Conservation (phyloP, 441 rosid genomes). For the Erodium texanum region DNA sequence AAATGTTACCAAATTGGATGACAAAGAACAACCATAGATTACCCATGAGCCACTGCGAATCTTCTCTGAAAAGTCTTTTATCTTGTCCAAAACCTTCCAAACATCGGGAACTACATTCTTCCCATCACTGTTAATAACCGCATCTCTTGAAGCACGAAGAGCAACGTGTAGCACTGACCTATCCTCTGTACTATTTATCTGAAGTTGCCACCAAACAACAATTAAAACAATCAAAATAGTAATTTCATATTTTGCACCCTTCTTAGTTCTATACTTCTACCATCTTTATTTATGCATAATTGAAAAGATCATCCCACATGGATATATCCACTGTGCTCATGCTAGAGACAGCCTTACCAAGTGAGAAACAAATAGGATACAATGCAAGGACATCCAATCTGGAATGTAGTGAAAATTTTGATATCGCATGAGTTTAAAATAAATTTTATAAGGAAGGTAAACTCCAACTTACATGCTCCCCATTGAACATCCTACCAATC, state of each 20-base stretch:
- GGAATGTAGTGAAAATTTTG: background rate
- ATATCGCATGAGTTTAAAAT: background rate
- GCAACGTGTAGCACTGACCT: slow-evolving; percentile 95
- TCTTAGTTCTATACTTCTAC: background rate
- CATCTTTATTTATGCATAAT: background rate
- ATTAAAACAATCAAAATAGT: slow-evolving; percentile 10
- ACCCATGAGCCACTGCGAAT: slow-evolving; percentile 93
- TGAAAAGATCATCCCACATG: background rate
- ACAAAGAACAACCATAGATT: slow-evolving; percentile 20
- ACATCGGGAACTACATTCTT: slow-evolving; percentile 85
- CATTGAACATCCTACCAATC: slow-evolving; percentile 59
- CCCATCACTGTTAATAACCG: slow-evolving; percentile 64
- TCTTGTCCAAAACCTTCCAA: slow-evolving; percentile 85
- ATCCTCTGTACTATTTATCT: slow-evolving; percentile 88
- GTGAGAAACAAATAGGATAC: background rate
- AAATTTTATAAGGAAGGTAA: background rate
- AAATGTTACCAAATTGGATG: slow-evolving; percentile 9
- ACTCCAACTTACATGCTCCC: slow-evolving; percentile 59
- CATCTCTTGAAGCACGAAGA: slow-evolving; percentile 79
- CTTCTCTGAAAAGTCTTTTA: slow-evolving; percentile 76
- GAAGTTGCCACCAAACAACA: slow-evolving; percentile 21
- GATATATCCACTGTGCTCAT: background rate
- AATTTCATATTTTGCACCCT: background rate
- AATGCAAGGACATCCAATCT: slow-evolving; percentile 2
- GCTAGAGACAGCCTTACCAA: background rate